Conservation (phyloP, 345 rosid genomes). For the Chamaenerion angustifolium region DNA sequence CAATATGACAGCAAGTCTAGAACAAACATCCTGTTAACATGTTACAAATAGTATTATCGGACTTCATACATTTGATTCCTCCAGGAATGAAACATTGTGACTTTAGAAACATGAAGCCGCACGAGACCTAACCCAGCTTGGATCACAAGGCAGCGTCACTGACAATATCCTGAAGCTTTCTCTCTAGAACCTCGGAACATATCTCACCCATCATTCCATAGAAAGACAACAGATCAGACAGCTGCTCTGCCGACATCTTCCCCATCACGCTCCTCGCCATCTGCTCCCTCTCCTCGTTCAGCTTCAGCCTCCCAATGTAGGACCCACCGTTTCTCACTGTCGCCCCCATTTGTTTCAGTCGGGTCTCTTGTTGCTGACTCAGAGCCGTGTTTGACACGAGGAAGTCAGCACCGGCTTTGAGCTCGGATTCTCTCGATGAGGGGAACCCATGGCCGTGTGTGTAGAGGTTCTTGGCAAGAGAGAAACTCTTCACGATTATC, state of each 20-base stretch:
- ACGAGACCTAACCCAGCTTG: no score
- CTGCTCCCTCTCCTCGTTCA: conserved; percentile 52
- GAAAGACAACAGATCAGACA: conserved; percentile 68
- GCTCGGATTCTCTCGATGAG: conserved; percentile 40
- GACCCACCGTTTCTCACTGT: conserved; percentile 71
- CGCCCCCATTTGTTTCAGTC: conserved; percentile 91
- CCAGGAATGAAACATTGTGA: no score
- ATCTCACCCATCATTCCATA: conserved; percentile 69
- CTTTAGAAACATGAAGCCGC: no score
- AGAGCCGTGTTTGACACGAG: conserved; percentile 66
- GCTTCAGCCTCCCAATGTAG: conserved; percentile 40
- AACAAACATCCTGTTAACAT: no score
- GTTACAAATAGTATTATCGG: no score
- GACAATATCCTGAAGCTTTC: conserved; percentile 34
- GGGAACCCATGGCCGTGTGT: conserved; percentile 23
- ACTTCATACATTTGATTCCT: no score
- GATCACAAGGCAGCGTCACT: conserved; percentile 6
- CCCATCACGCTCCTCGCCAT: conserved; percentile 49
- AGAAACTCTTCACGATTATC: conserved; percentile 50
- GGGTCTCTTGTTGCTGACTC: conserved; percentile 59
- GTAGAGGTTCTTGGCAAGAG: conserved; percentile 52
- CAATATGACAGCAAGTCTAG: no score
- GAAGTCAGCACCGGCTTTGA: conserved; percentile 61
- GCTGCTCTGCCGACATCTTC: conserved; percentile 56
- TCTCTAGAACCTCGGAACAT: conserved; percentile 59